phyloP scores from a whole-genome alignment of 805 yeast genomes.

The Saccharomycopsis guyanensis region DNA sequence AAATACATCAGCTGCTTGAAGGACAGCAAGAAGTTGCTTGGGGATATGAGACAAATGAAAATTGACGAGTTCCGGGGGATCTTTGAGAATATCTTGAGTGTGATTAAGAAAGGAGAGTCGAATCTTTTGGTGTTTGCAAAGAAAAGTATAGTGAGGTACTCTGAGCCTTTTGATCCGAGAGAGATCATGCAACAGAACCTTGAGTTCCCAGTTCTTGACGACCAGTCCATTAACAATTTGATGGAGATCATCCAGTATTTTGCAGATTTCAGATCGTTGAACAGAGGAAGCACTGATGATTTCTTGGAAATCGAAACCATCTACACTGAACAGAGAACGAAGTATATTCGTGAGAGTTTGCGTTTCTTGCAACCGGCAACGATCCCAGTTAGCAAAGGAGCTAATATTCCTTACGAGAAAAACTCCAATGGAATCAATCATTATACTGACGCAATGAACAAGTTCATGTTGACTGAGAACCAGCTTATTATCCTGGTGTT shows the following conservation, averaged over 20 bases:
- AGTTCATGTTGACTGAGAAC: constrained; percentile 42
- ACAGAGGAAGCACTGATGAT: constrained; percentile 20
- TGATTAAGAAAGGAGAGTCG: constrained; percentile 50
- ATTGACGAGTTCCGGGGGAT: constrained; percentile 60
- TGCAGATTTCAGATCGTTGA: constrained; percentile 17
- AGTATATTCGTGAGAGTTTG: constrained; percentile 36
- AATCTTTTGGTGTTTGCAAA: constrained; percentile 45
- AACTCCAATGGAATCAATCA: constrained; percentile 51
- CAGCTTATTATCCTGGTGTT: constrained; percentile 39
- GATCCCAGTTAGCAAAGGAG: constrained; percentile 31
- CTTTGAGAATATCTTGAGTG: constrained; percentile 46
- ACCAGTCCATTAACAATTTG: constrained; percentile 24
- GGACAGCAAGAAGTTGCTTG: constrained; percentile 21
- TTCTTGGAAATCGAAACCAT: constrained; percentile 29
- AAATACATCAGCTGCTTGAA: constrained; percentile 21
- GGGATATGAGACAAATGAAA: constrained; percentile 20
- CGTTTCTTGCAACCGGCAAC: constrained; percentile 40
- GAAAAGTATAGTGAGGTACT: constrained; percentile 33
- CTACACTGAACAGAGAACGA: constrained; percentile 36
- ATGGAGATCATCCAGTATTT: constrained; percentile 22
- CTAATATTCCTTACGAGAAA: constrained; percentile 47
- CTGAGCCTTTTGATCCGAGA: constrained; percentile 39
- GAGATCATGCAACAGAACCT: constrained; percentile 30
- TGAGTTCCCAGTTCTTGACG: constrained; percentile 13
- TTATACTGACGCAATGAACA: constrained; percentile 46